Conservation (phyloP, 371 early-diverging fungal genomes). For the Nematocida ausubeli region DNA sequence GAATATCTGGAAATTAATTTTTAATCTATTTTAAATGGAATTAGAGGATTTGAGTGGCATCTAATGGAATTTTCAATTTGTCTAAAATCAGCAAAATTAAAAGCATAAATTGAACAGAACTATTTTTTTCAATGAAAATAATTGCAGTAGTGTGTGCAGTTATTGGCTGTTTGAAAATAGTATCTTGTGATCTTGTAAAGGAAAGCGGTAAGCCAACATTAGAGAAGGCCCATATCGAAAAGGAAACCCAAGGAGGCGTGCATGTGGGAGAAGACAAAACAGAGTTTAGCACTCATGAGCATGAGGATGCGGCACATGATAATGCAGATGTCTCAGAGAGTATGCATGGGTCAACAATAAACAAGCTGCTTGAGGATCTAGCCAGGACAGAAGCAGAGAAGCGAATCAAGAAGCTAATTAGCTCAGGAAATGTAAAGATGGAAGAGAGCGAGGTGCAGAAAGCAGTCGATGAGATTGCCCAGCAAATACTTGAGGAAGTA, state of each 20-base stretch:
- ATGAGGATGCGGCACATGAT: neutral
- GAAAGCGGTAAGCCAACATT: neutral
- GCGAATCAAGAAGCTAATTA: neutral
- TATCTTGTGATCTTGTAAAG: neutral
- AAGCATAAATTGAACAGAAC: constrained; percentile 2
- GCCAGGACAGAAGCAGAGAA: neutral
- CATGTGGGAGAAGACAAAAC: neutral
- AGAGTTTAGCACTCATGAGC: neutral
- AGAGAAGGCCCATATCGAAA: neutral
- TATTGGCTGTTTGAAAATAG: neutral
- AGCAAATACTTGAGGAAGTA: neutral
- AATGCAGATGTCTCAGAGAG: neutral
- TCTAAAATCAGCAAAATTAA: neutral
- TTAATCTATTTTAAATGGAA: constrained; percentile 19
- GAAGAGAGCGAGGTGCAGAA: neutral
- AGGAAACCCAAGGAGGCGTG: neutral
- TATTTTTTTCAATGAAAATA: constrained; percentile 14
- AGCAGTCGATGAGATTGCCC: neutral
- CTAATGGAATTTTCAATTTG: neutral
- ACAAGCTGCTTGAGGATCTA: neutral
- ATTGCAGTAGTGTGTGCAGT: neutral
- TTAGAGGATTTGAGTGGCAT: neutral
- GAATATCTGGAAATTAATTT: constrained; percentile 2
- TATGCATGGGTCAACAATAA: neutral
- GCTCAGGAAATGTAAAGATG: neutral